Conservation (phyloP, 192 early-diverging fungal genomes). For the Backusella sp. region DNA sequence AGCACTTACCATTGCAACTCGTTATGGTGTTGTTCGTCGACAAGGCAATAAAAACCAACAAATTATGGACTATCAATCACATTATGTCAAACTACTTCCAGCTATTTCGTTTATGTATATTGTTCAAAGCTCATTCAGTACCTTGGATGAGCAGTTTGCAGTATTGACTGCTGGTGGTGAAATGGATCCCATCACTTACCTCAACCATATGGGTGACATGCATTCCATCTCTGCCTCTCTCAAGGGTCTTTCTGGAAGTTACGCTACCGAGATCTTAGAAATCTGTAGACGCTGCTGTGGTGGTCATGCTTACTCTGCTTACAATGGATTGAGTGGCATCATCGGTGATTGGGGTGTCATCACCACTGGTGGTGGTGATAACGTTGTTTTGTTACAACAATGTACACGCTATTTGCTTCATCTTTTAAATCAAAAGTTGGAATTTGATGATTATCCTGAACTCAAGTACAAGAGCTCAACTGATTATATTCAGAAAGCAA, state of each 20-base stretch:
- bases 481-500: slow-evolving; percentile 18
- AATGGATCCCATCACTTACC: slow-evolving; percentile 44
- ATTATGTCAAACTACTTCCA: slow-evolving; percentile 59
- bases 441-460: slow-evolving; percentile 24
- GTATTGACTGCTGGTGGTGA: slow-evolving; percentile 43
- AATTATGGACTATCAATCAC: slow-evolving; percentile 68
- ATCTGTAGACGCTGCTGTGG: slow-evolving; percentile 52
- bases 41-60: slow-evolving; percentile 62
- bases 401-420: slow-evolving; percentile 44
- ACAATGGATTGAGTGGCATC: slow-evolving; percentile 61
- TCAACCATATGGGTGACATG: slow-evolving; percentile 52
- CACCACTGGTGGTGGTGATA: slow-evolving; percentile 59
- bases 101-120: slow-evolving; percentile 52
- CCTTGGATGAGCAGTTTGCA: slow-evolving; percentile 21
- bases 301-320: slow-evolving; percentile 66
- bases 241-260: slow-evolving; percentile 53
- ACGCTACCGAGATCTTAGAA: slow-evolving; percentile 49
- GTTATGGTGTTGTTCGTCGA: slow-evolving; percentile 59
- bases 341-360: slow-evolving; percentile 63
- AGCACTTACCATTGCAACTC: slow-evolving; percentile 57
- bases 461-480: slow-evolving; percentile 19
- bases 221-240: slow-evolving; percentile 58
- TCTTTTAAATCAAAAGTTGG: slow-evolving; percentile 27
- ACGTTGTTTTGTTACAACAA: slow-evolving; percentile 48
- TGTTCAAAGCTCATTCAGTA: slow-evolving; percentile 3